These are phyloP conservation scores for Monilinia fructicola DNA, from an alignment of 2,329 filamentous ascomycete species.

Conservation along the genomic window DNA sequence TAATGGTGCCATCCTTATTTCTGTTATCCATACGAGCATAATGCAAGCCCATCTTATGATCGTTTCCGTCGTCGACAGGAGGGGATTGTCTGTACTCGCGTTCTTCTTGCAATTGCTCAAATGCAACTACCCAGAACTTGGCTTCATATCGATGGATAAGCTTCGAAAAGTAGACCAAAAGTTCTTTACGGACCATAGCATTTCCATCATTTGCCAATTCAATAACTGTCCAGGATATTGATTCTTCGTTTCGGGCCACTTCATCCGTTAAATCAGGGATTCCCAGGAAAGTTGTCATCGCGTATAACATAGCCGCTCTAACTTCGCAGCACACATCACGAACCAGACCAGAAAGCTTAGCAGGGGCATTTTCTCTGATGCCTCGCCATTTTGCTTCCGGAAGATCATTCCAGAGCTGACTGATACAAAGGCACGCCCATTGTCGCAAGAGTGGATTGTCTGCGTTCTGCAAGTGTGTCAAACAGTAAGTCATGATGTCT, in stretches of 20 bases:
- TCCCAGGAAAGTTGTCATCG: slow-evolving; percentile 89
- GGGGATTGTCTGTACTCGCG: slow-evolving; percentile 63
- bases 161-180: slow-evolving; percentile 89
- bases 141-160: slow-evolving; percentile 88
- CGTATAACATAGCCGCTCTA: slow-evolving; percentile 87
- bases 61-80: slow-evolving; percentile 55
- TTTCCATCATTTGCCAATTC: slow-evolving; percentile 94
- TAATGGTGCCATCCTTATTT: slow-evolving; percentile 58
- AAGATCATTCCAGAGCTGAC: slow-evolving; percentile 89
- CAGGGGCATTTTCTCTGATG: slow-evolving; percentile 79
- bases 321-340: slow-evolving; percentile 91
- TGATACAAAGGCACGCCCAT: slow-evolving; percentile 94
- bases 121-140: slow-evolving; percentile 89
- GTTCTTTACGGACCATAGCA: slow-evolving; percentile 88
- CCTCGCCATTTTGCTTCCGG: slow-evolving; percentile 94
- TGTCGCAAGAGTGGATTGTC: slow-evolving; percentile 88
- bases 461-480: slow-evolving; percentile 78
- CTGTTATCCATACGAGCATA: slow-evolving; percentile 58
- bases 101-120: slow-evolving; percentile 85
- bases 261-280: slow-evolving; percentile 91
- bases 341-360: slow-evolving; percentile 75
- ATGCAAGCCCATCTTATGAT: slow-evolving; percentile 63
- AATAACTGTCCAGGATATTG: slow-evolving; percentile 82
- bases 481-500: slow-evolving; percentile 85
- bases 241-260: slow-evolving; percentile 86